Evolutionary conservation across 148 eudicot species (phyloP).

Genomic region (Amaranthus cruentus): DNA sequence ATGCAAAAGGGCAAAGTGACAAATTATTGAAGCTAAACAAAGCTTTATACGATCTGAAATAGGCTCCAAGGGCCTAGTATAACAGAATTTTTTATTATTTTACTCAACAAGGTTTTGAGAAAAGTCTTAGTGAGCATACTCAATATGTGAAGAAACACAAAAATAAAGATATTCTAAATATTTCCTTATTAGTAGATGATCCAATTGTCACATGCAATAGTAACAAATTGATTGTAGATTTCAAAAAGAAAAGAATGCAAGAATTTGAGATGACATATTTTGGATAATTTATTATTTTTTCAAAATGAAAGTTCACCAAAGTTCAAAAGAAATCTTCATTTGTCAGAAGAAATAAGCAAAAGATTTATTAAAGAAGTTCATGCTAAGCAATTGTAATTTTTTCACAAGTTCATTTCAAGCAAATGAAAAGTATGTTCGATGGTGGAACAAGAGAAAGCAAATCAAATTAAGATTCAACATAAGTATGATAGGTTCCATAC

Average conservation of each 20-base stretch:
- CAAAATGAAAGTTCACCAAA: conserved; percentile 23
- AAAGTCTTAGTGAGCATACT: background rate
- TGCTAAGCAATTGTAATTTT: conserved; percentile 1
- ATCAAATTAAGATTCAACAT: conserved; percentile 13
- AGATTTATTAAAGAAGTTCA: background rate
- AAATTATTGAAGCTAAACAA: too few species aligned
- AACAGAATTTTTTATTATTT: background rate
- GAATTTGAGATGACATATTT: conserved; percentile 24
- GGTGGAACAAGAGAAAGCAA: conserved; percentile 3
- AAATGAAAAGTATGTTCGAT: conserved; percentile 5
- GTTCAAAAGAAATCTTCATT: conserved; percentile 6
- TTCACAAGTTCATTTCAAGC: conserved; percentile 6
- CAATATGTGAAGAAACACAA: conserved; percentile 16
- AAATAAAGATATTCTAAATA: conserved; percentile 7
- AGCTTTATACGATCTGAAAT: too few species aligned
- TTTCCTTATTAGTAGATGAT: conserved; percentile 29
- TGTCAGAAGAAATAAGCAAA: conserved; percentile 15
- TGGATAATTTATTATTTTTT: conserved; percentile 20
- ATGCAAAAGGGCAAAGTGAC: too few species aligned
- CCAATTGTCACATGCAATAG: conserved; percentile 9
- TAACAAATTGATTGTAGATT: background rate
- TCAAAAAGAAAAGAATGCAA: conserved; percentile 14
- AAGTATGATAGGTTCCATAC: conserved; percentile 18
- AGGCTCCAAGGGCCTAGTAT: too few species aligned
- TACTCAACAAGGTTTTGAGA: too few species aligned